Evolutionary conservation across 768 basidiomycete genomes (phyloP).

Genomic region (Boletus barrowsii): DNA sequence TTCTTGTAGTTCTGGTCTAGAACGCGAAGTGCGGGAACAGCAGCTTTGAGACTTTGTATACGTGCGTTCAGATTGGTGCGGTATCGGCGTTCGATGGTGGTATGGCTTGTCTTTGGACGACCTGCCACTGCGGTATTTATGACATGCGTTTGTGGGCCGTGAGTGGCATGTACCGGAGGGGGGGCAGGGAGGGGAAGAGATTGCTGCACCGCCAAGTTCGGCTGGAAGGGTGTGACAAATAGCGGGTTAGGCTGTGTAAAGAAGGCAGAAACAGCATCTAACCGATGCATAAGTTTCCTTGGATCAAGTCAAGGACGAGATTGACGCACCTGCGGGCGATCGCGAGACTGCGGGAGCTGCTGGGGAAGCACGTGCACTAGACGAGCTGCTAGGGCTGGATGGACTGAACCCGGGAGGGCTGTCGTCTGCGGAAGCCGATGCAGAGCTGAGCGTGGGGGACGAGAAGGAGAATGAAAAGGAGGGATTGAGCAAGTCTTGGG

Average conservation of each 20-base stretch:
- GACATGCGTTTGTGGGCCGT: slow-evolving; percentile 24
- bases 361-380: slow-evolving; percentile 33
- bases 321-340: slow-evolving; percentile 19
- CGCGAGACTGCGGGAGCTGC: slow-evolving; percentile 20
- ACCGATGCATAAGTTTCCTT: slow-evolving; percentile 15
- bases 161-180: slow-evolving; percentile 21
- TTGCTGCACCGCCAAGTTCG: slow-evolving; percentile 22
- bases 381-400: slow-evolving; percentile 27
- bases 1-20: slow-evolving; percentile 53
- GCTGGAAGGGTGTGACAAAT: slow-evolving; percentile 36
- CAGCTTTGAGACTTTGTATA: slow-evolving; percentile 73
- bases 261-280: slow-evolving; percentile 21
- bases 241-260: slow-evolving; percentile 12
- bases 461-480: slow-evolving; percentile 46
- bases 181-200: slow-evolving; percentile 39
- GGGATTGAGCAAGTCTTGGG: slow-evolving; percentile 25
- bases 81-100: slow-evolving; percentile 85
- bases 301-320: not conserved
- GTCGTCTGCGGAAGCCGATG: slow-evolving; percentile 31
- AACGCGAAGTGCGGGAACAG: slow-evolving; percentile 81
- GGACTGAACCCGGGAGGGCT: slow-evolving; percentile 20
- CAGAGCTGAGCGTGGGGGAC: slow-evolving; percentile 31
- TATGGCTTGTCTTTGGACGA: slow-evolving; percentile 75
- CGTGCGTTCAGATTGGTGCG: slow-evolving; percentile 87
- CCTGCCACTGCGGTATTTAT: slow-evolving; percentile 16